Evolutionary conservation across 805 yeast species (phyloP).

Genomic region (Lachancea thermotolerans): DNA sequence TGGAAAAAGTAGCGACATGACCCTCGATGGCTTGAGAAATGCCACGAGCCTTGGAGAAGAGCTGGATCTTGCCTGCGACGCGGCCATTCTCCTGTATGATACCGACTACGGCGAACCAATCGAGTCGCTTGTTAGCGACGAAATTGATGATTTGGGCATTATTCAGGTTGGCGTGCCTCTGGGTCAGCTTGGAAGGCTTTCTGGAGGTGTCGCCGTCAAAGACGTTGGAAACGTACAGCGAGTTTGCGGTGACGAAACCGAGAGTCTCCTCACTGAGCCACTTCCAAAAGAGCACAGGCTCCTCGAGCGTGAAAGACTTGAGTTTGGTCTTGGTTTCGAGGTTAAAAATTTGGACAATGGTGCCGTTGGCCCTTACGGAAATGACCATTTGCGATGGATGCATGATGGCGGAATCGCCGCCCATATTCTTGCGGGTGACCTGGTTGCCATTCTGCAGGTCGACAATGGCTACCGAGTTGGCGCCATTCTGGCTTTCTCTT

Average conservation of each 20-base stretch:
- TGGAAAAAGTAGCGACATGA: slow-evolving; percentile 88
- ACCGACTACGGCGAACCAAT: slow-evolving; percentile 95
- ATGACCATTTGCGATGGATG: slow-evolving; percentile 86
- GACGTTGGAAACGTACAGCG: slow-evolving; percentile 75
- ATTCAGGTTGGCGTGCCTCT: slow-evolving; percentile 72
- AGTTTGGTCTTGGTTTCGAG: slow-evolving; percentile 80
- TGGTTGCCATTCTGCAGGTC: slow-evolving; percentile 74
- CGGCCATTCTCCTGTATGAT: slow-evolving; percentile 90
- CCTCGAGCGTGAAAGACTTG: slow-evolving; percentile 77
- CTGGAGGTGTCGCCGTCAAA: slow-evolving; percentile 69
- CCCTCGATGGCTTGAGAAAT: slow-evolving; percentile 97
- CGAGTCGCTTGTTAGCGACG: slow-evolving; percentile 67
- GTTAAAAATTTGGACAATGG: slow-evolving; percentile 91
- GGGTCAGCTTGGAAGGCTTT: slow-evolving; percentile 77
- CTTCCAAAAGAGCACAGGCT: slow-evolving; percentile 92
- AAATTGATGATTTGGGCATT: slow-evolving; percentile 88
- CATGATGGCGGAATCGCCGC: slow-evolving; percentile 96
- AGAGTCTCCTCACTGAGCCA: slow-evolving; percentile 72
- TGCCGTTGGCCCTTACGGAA: slow-evolving; percentile 92
- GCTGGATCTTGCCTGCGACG: slow-evolving; percentile 93
- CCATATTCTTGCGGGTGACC: slow-evolving; percentile 85
- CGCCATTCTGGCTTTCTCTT: slow-evolving; percentile 53
- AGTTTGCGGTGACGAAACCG: slow-evolving; percentile 77
- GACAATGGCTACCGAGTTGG: slow-evolving; percentile 90
- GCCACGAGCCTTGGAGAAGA: slow-evolving; percentile 79